Base-by-base conservation (phyloP, 352 stramenopile species). In the Phytophthora boehmeriae region DNA sequence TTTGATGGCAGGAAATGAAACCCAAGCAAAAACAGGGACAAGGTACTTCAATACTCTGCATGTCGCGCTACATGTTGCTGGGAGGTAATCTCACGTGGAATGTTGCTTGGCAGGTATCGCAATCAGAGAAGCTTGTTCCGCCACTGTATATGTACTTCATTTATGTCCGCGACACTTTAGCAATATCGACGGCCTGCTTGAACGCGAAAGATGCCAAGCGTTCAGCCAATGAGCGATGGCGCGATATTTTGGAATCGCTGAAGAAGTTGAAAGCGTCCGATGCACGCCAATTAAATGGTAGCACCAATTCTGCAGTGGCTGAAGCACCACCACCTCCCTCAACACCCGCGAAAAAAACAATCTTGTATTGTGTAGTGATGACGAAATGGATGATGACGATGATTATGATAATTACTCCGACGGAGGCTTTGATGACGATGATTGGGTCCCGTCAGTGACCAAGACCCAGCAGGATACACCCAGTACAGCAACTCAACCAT, bases 171-270 rank as follows among this genome's bases (percentile, higher is more conserved):
- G 45, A 48, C 1, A 75, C 73, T 0, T 27, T 86, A n/a, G 77
- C 66, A 0, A 75, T 93, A 38, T 84, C 78, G 8, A 78, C 80
- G 10, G 67, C 81, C 5, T 91, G 81, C 23, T 23, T 88, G 45
- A 92, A 84, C 32, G 63, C 69, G 39, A 94, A 89, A 60, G 81
- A 89, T 63, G 83, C 86, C 0, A 92, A 92, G 54, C 74, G 86
- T 11, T 83, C 83, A 19, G 81, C 86, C 9, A 87, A 76, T 23
- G 86, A 94, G 61, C 70, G 74, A 28, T 93, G 88, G 59, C 81
- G 80, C 4, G 78, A 92, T 39, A 67, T 89, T 8, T 17, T 94
- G 17, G 78, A 88, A 16, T 64, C 41, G 6, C 71, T 92, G 14
- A 65, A 63, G 20, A 74, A 68, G 42, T 45, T 72, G 53, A 58